Conservation (phyloP, 805 yeast genomes). For the Barnettozyma pratensis region DNA sequence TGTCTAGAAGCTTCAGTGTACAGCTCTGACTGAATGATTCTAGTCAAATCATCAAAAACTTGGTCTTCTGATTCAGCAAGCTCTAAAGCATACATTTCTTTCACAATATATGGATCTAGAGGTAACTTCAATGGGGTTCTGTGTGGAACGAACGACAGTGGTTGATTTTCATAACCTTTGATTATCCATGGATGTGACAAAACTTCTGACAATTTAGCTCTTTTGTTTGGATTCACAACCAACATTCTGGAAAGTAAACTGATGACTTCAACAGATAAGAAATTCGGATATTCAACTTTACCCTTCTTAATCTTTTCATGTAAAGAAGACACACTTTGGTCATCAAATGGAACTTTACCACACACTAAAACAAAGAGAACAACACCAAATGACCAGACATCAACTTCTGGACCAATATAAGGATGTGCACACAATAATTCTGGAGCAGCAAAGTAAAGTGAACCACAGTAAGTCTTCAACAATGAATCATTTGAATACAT, state of each 20-base stretch:
- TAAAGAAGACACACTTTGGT: conserved; percentile 82
- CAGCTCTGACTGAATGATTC: conserved; percentile 55
- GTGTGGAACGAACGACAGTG: conserved; percentile 67
- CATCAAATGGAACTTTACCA: conserved; percentile 98
- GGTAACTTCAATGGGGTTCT: conserved; percentile 73
- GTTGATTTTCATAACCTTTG: conserved; percentile 74
- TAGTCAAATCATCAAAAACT: conserved; percentile 49
- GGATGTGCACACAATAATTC: conserved; percentile 90
- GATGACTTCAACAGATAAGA: conserved; percentile 73
- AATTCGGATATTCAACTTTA: conserved; percentile 82
- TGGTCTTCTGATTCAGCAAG: conserved; percentile 62
- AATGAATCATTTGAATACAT: conserved; percentile 65
- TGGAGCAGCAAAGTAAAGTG: conserved; percentile 97
- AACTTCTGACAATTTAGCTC: conserved; percentile 78
- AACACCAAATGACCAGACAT: conserved; percentile 97
- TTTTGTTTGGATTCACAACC: conserved; percentile 78
- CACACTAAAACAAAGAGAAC: conserved; percentile 92
- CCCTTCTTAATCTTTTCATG: conserved; percentile 95
- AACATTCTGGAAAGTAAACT: conserved; percentile 82
- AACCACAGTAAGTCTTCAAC: conserved; percentile 93
- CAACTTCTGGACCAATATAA: conserved; percentile 95
- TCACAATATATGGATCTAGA: conserved; percentile 58
- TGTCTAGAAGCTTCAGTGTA: conserved; percentile 58
- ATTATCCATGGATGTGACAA: conserved; percentile 93
- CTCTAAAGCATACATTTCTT: conserved; percentile 73